Conservation (phyloP, 305 asterid species). For the Andrographis paniculata region DNA sequence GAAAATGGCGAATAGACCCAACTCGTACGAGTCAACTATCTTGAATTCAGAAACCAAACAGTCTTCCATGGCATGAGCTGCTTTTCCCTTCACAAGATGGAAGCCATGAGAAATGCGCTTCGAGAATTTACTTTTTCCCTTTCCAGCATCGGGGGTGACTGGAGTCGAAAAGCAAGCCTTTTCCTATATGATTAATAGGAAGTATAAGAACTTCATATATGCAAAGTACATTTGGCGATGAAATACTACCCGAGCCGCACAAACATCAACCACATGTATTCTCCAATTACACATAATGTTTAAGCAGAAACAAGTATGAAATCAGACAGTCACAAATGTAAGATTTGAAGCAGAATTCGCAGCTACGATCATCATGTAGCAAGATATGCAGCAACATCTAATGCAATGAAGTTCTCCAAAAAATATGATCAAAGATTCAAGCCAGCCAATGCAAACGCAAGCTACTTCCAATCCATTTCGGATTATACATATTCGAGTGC, state of each 20-base stretch:
- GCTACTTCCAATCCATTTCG: too few relatives aligned
- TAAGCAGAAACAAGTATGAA: too few relatives aligned
- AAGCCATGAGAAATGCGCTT: conserved; percentile 55
- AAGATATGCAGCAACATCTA: too few relatives aligned
- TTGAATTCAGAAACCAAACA: conserved; percentile 64
- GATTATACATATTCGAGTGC: too few relatives aligned
- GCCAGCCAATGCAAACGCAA: too few relatives aligned
- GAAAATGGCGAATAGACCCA: conserved; percentile 78
- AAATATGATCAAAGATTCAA: too few relatives aligned
- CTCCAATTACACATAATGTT: too few relatives aligned
- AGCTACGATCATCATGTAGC: too few relatives aligned
- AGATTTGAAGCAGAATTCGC: too few relatives aligned
- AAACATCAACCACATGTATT: not conserved
- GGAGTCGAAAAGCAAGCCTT: conserved; percentile 69
- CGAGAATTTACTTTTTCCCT: conserved; percentile 38
- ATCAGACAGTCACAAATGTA: too few relatives aligned
- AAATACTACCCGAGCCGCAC: not conserved
- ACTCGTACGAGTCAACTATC: conserved; percentile 40
- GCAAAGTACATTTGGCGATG: not conserved
- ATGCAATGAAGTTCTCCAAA: too few relatives aligned
- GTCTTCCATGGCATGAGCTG: conserved; percentile 79
- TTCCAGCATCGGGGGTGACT: conserved; percentile 50
- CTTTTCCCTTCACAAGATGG: conserved; percentile 63
- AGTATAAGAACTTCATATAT: not conserved
- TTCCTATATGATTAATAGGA: conserved; percentile 33